phyloP scores from a whole-genome alignment of 2,329 filamentous ascomycete species.

The Graphiopsis chlorocephala region DNA sequence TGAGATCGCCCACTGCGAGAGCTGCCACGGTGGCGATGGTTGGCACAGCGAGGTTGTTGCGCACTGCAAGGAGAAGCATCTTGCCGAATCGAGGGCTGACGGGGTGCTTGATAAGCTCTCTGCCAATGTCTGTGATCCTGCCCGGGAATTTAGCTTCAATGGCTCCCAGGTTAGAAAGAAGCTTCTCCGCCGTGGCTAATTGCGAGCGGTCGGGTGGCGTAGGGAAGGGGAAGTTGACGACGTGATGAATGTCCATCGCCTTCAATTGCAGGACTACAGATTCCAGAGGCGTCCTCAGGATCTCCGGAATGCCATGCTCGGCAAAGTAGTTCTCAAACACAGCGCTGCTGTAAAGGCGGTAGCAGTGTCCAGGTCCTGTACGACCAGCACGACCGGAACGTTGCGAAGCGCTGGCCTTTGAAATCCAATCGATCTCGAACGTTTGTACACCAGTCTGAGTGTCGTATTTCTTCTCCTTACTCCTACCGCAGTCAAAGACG shows the following conservation, averaged over 20 bases:
- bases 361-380: constrained; percentile 94
- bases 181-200: constrained; percentile 77
- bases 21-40: constrained; percentile 86
- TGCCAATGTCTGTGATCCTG: constrained; percentile 74
- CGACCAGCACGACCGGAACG: constrained; percentile 89
- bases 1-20: constrained; percentile 83
- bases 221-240: constrained; percentile 94
- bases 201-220: constrained; percentile 78
- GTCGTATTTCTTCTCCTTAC: constrained; percentile 90
- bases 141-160: constrained; percentile 60
- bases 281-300: constrained; percentile 87
- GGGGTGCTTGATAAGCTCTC: constrained; percentile 83
- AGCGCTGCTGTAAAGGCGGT: constrained; percentile 88
- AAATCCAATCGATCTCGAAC: constrained; percentile 94
- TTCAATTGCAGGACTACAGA: constrained; percentile 88
- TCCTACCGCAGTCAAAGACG: constrained; percentile 90
- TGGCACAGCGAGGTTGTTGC: constrained; percentile 78
- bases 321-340: constrained; percentile 88
- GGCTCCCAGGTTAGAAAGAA: constrained; percentile 82
- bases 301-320: constrained; percentile 82
- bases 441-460: constrained; percentile 87
- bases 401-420: constrained; percentile 92
- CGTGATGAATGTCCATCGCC: constrained; percentile 84
- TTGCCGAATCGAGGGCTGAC: constrained; percentile 86
- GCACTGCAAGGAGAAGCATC: constrained; percentile 84